Evolutionary conservation across 2,329 filamentous ascomycete genomes (phyloP), one percentile per base, ranked within the genome.

Genomic region (Knufia petricola): DNA sequence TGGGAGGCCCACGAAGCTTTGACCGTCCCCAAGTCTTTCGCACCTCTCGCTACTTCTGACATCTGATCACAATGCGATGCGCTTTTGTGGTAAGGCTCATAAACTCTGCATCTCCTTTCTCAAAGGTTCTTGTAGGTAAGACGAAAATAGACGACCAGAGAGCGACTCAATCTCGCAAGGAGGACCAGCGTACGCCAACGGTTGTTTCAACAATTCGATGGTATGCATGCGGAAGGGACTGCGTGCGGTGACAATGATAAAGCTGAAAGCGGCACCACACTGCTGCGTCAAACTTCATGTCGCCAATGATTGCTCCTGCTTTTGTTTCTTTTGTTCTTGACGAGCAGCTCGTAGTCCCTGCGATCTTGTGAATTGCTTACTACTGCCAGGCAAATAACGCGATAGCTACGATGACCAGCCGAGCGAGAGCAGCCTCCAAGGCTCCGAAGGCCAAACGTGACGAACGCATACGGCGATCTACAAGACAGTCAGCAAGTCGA

Each of bases 1-100:
- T 20, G 45, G 28, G 23, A 26, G 26, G 34, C 42, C 48, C 7
- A 15, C 34, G 15, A 54, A 55, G 50, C 54, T 54, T 38, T 55
- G 48, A 47, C 42, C 15, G 30, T 23, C 28, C 26, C 4, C n/a
- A 30, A 30, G 7, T 4, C 30, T 12, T 24, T 28, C 21, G 20
- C 24, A 20, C 12, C 24, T 21, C 24, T 13, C n/a, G n/a, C n/a
- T n/a, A n/a, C n/a, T n/a, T n/a, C n/a, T n/a, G n/a, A n/a, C n/a
- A n/a, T n/a, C n/a, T n/a, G n/a, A n/a, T n/a, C n/a, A n/a, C n/a
- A n/a, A n/a, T n/a, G n/a, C n/a, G n/a, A n/a, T n/a, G n/a, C n/a
- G n/a, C n/a, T n/a, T n/a, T n/a, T n/a, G n/a, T n/a, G n/a, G n/a
- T n/a, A n/a, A n/a, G n/a, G n/a, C n/a, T n/a, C n/a, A n/a, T n/a